These are phyloP conservation scores for Rhodofomes roseus DNA, from an alignment of 1,284 basidiomycete genomes.

Conservation along the genomic window DNA sequence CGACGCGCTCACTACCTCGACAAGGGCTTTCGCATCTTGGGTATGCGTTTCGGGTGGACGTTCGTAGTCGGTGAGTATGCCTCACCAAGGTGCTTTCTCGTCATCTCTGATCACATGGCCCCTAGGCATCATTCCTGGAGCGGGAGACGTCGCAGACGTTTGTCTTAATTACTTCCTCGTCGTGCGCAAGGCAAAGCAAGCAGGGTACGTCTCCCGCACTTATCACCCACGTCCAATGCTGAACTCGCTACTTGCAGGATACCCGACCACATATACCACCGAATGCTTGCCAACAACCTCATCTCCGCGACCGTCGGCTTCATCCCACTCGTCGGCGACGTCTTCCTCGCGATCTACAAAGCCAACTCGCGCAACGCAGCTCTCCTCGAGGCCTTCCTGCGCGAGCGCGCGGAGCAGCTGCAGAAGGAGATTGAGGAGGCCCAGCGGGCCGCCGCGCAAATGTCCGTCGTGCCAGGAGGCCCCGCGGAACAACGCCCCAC, in stretches of 20 bases:
- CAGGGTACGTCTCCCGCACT: conserved; percentile 40
- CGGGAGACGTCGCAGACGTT: conserved; percentile 66
- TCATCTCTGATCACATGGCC: neutral
- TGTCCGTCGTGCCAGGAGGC: conserved; percentile 35
- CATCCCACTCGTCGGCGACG: conserved; percentile 78
- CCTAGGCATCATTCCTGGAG: conserved; percentile 66
- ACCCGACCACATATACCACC: conserved; percentile 62
- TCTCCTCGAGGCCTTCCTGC: conserved; percentile 68
- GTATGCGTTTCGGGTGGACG: conserved; percentile 86
- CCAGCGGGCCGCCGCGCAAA: conserved; percentile 33
- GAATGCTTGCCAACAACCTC: conserved; percentile 82
- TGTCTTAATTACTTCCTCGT: conserved; percentile 77
- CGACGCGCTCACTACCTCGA: conserved; percentile 87
- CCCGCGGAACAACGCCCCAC: conserved; percentile 32
- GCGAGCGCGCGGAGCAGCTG: conserved; percentile 63
- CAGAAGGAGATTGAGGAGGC: conserved; percentile 38
- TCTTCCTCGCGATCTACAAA: conserved; percentile 74
- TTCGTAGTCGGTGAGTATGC: conserved; percentile 58
- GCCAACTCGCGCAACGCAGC: conserved; percentile 89
- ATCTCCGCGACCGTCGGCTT: conserved; percentile 72
- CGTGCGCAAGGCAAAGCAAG: conserved; percentile 71
- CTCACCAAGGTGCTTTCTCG: neutral
- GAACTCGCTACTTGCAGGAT: conserved; percentile 33
- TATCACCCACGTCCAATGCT: neutral
- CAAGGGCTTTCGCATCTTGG: conserved; percentile 83